Conservation (phyloP, 768 basidiomycete genomes). For the Psilocybe tampanensis region DNA sequence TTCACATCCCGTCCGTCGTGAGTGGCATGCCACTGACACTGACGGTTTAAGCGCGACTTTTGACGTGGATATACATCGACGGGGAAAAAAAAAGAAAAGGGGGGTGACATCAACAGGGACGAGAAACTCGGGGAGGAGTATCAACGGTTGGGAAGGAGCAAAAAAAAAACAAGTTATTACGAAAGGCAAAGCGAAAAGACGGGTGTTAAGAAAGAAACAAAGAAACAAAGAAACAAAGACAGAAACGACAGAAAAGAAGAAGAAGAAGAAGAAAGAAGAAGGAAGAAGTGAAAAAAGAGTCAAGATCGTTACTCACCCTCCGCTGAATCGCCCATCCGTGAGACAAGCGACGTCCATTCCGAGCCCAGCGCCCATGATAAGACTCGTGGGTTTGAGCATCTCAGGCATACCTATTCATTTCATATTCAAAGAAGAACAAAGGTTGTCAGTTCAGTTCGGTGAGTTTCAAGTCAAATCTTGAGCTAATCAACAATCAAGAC, state of each 20-base stretch:
- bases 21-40: background rate
- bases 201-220: conserved; percentile 1
- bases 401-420: conserved; percentile 94
- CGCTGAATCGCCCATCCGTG: conserved; percentile 97
- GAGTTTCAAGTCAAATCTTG: background rate
- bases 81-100: conserved; percentile 10
- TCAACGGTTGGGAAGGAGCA: too few relatives aligned
- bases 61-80: background rate
- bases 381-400: conserved; percentile 97
- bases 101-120: conserved; percentile 2
- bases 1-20: background rate
- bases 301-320: conserved; percentile 81
- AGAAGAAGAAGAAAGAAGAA: conserved; percentile 10
- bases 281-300: too few relatives aligned
- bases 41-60: background rate
- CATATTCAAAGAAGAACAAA: conserved; percentile 45
- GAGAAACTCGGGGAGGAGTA: conserved; percentile 5
- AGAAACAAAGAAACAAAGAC: conserved; percentile 6
- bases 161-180: too few relatives aligned
- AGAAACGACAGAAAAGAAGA: conserved; percentile 9
- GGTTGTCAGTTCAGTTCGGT: background rate
- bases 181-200: conserved; percentile 4
- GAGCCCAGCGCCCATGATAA: conserved; percentile 98
- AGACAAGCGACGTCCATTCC: conserved; percentile 95
- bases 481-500: conserved; percentile 10